Base-by-base conservation (phyloP, 164 flowering plant species). In the Annona squamosa region DNA sequence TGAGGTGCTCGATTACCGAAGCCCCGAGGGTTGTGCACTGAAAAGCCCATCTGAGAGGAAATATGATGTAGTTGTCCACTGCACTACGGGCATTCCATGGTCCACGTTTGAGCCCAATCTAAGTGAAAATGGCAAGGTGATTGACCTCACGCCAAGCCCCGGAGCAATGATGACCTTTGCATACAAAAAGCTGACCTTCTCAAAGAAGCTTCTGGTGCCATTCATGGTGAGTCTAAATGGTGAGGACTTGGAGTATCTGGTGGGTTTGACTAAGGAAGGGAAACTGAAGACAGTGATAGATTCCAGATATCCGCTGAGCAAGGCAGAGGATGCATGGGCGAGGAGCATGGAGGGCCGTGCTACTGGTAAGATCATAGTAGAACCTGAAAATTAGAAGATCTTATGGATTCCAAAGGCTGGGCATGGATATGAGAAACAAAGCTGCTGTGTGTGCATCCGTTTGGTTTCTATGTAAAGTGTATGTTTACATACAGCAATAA, bases 1-100 rank as follows among this genome's bases (percentile, higher is more conserved):
- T 67, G 88, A 84, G 74, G 86, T 85, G 46, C 73, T 85, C 18
- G 86, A 85, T 70, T 85, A 84, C 75, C 84, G 67, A 64, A 85
- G 85, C 42, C 82, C 87, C 2, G 88, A 87, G 1, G 88, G 88
- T 3, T 79, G 82, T 17, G 78, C 87, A 19, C 68, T 87, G 70
- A 83, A 52, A 70, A 87, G 90, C 81, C 90, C 90, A 5, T 85
- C 88, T 26, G 90, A 88, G 10, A 19, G 67, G 67, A 85, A 87
- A 75, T 85, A 87, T 43, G 90, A 87, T 70, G 79, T 75, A 0
- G 90, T 87, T 37, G 74, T 87, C 72, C 87, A 87, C 66, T 85
- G 90, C 68, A 78, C 90, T 2, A 59, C 77, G 1, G 83, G 77
- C 5, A 80, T 84, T 61, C 80, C 77, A 3, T 75, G 77, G 77